A percentile compares a stretch with the other conserved stretches of the same genome.
These are phyloP conservation scores for Cryphonectria naterciae DNA, from an alignment of 2,329 filamentous ascomycete genomes.

Conservation along the genomic window DNA sequence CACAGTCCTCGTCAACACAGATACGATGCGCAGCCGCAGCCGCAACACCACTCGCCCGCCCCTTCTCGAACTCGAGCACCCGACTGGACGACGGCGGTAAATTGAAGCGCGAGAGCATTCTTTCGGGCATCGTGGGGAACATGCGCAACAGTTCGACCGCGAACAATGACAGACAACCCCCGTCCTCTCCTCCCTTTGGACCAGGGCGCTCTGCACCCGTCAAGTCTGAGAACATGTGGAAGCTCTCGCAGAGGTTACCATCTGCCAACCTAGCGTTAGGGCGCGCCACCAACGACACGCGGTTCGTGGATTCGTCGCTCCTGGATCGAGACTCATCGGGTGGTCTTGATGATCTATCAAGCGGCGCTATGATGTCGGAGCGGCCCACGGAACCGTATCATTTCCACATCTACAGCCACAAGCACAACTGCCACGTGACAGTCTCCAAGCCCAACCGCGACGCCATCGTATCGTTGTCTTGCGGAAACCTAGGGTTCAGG, in stretches of 20 bases:
- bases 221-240: constrained; percentile 8
- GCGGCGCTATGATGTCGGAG: constrained; percentile 38
- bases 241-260: constrained; percentile 12
- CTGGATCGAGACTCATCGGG: constrained; percentile 21
- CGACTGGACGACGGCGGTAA: constrained; percentile 18
- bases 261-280: constrained; percentile 24
- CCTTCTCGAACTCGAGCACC: constrained; percentile 28
- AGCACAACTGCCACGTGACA: constrained; percentile 95
- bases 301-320: constrained; percentile 26
- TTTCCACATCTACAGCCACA: constrained; percentile 83
- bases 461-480: constrained; percentile 77
- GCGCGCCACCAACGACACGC: constrained; percentile 26
- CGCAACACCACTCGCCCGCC: constrained; percentile 11
- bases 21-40: constrained; percentile 22
- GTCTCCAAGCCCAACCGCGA: constrained; percentile 81
- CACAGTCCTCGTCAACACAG: constrained; percentile 14
- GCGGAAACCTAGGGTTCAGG: constrained; percentile 89
- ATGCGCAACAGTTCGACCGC: constrained; percentile 7
- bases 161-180: constrained; percentile 2
- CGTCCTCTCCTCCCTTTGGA: constrained; percentile 19
- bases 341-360: constrained; percentile 4
- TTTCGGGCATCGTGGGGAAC: background rate
- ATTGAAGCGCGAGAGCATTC: constrained; percentile 13
- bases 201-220: constrained; percentile 5
- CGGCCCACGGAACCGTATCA: constrained; percentile 70